A percentile compares a stretch with the other conserved stretches of the same genome.
phyloP scores from a whole-genome alignment of 179 eudicot species.

The Spergularia azorica region DNA sequence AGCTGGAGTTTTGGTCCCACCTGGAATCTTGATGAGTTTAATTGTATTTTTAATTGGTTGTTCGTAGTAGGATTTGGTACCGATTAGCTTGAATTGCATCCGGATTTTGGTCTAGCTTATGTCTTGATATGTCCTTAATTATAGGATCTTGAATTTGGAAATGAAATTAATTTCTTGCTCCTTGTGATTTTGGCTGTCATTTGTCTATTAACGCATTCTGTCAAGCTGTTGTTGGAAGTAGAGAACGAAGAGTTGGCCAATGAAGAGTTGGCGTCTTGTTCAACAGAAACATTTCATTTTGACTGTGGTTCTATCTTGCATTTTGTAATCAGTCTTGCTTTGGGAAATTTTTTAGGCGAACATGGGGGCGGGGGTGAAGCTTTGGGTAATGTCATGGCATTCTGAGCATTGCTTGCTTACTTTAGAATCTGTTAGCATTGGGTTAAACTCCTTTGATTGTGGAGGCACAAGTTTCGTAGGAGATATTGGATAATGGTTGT shows the following conservation, averaged over 20 bases:
- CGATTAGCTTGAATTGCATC: neutral
- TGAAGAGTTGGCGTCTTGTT: neutral
- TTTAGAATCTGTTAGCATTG: neutral
- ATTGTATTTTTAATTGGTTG: neutral
- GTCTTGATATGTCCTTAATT: neutral
- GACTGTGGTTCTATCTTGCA: neutral
- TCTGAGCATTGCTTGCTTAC: neutral
- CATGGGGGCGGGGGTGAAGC: too few species aligned
- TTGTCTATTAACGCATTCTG: neutral
- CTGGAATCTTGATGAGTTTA: neutral
- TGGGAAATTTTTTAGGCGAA: too few species aligned
- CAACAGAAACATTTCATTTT: neutral
- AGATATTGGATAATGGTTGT: too few species aligned
- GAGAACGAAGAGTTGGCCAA: neutral
- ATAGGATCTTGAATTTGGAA: neutral
- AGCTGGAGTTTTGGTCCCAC: constrained; percentile 7
- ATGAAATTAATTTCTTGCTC: neutral
- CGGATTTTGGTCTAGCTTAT: neutral
- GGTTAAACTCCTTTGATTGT: neutral
- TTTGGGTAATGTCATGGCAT: constrained; percentile 6
- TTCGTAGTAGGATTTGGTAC: constrained; percentile 4
- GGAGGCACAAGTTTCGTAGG: neutral
- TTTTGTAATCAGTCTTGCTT: neutral
- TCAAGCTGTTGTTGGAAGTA: too few species aligned
- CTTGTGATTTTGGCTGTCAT: neutral